Evolutionary conservation across 306 rosid genomes (phyloP).

Genomic region (Prunus davidiana): DNA sequence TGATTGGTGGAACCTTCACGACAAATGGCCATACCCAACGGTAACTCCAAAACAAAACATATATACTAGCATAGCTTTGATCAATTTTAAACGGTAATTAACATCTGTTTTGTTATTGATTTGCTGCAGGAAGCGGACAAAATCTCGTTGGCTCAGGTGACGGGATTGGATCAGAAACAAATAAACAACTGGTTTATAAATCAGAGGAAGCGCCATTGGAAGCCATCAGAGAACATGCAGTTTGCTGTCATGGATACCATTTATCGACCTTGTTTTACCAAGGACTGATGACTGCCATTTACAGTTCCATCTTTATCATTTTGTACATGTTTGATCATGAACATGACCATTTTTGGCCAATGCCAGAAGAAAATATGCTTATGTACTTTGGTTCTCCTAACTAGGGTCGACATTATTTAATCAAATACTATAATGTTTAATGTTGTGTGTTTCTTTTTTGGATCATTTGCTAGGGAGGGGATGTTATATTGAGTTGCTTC

Average conservation of each 20-base stretch:
- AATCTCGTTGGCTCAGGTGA: conserved; percentile 55
- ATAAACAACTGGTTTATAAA: conserved; percentile 83
- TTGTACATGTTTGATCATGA: background rate
- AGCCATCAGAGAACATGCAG: conserved; percentile 57
- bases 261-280: conserved; percentile 32
- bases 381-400: background rate
- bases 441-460: no score
- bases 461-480: no score
- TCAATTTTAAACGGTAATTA: no score
- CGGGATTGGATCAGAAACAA: conserved; percentile 69
- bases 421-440: no score
- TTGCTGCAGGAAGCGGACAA: conserved; percentile 60
- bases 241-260: conserved; percentile 44
- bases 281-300: background rate
- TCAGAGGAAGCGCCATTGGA: conserved; percentile 92
- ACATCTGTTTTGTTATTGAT: background rate
- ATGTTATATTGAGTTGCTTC: no score
- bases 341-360: background rate
- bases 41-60: conserved; percentile 22
- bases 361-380: background rate
- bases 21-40: conserved; percentile 87
- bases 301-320: background rate
- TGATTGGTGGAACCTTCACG: conserved; percentile 78
- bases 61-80: background rate
- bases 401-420: no score